Base-by-base conservation (phyloP, 2,329 filamentous ascomycete species). In the Reticulascus tulasneorum region DNA sequence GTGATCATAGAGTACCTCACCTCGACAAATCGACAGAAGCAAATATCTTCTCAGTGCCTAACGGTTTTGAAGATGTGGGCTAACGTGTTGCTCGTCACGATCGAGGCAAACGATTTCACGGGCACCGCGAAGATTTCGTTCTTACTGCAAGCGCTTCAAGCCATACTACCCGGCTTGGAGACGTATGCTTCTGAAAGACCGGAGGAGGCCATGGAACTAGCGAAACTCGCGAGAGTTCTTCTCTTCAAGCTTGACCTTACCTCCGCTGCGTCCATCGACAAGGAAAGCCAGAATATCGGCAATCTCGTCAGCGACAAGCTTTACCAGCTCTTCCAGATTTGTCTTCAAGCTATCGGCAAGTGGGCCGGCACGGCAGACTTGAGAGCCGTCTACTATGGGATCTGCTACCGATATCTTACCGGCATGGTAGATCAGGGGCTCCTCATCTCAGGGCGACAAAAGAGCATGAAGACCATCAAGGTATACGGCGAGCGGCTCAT, bases 251-350 rank as follows among this genome's bases (percentile, higher is more conserved):
- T 93, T 50, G 77, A 89, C 57, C 67, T 82, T 61, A 58, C 59
- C 6, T 51, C 58, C 7, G 54, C 49, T 44, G 46, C 48, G 16
- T 54, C 62, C 27, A 49, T 55, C 10, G 68, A 77, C 44, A 64
- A 64, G 35, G 54, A 67, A 29, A 66, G 60, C 42, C 57, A 60
- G 32, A 64, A 66, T 5, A 67, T 76, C 37, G 76, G 83, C 23
- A 87, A 88, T 55, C 72, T 91, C 18, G 80, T 93, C 22, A 86
- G 88, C 54, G 91, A 97, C 56, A 87, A 93, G 53, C 73, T 97
- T 1, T 90, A 89, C 54, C 85, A 95, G 54, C 75, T 97, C 5
- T 96, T 98, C 70, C 86, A 94, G 45, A 78, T 88, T 24, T 90
- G 86, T 44, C 70, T 96, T 11, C 77, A 82, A 49, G 87, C 88